A percentile compares a stretch with the other conserved stretches of the same genome.
These are phyloP conservation scores for Exophiala xenobiotica DNA, from an alignment of 2,329 filamentous ascomycete species.

Conservation along the genomic window DNA sequence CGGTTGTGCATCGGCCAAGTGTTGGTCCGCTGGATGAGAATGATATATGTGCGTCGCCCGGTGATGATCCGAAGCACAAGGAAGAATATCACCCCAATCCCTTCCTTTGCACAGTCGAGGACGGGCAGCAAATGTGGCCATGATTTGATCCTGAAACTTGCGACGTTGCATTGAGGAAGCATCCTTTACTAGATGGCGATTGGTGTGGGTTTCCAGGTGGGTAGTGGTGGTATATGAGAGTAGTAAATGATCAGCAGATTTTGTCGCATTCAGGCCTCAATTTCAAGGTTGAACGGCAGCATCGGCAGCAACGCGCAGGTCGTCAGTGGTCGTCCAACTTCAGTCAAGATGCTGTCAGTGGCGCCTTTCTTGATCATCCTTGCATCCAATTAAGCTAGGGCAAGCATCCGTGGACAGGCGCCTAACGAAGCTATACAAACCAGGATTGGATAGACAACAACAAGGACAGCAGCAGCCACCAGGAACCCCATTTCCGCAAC, in stretches of 20 bases:
- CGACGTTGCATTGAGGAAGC: constrained; percentile 3
- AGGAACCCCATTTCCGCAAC: neutral
- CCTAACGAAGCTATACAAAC: neutral
- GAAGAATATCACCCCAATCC: too few relatives aligned
- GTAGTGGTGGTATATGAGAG: constrained; percentile 1
- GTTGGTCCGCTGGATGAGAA: neutral
- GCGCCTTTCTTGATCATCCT: neutral
- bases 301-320: neutral
- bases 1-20: too few relatives aligned
- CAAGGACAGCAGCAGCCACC: neutral
- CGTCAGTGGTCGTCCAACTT: too few relatives aligned
- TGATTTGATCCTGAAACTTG: neutral
- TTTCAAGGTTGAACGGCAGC: neutral
- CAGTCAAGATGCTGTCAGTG: constrained; percentile 12
- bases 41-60: neutral
- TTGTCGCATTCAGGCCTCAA: constrained; percentile 14
- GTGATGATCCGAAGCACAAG: neutral
- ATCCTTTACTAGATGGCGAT: neutral
- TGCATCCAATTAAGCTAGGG: neutral
- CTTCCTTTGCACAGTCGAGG: too few relatives aligned
- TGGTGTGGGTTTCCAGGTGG: neutral
- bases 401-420: neutral
- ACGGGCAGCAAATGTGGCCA: neutral
- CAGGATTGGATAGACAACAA: neutral
- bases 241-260: constrained; percentile 6